A percentile compares a stretch with the other conserved stretches of the same genome.
Evolutionary conservation across 2,329 filamentous ascomycete genomes (phyloP).

Genomic region (Akanthomyces muscarius): DNA sequence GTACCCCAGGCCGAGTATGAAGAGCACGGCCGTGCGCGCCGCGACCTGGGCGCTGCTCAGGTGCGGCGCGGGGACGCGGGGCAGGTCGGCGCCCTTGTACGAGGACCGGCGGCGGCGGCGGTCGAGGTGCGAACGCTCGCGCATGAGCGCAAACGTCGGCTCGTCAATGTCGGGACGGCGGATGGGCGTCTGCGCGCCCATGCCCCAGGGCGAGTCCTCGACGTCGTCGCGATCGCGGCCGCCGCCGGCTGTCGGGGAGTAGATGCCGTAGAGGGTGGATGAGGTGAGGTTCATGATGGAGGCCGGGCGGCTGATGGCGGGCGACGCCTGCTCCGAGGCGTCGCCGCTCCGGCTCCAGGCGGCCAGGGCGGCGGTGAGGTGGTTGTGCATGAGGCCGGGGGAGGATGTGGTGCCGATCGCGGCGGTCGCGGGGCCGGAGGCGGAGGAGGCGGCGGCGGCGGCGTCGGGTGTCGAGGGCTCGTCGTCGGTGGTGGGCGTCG

Average conservation of each 20-base stretch:
- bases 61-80: constrained; percentile 21
- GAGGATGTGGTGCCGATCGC: neutral
- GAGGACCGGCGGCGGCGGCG: constrained; percentile 36
- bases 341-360: constrained; percentile 15
- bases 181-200: constrained; percentile 66
- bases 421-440: constrained; percentile 22
- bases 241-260: constrained; percentile 60
- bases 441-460: constrained; percentile 22
- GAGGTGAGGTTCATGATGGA: constrained; percentile 84
- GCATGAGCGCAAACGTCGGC: constrained; percentile 41
- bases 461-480: constrained; percentile 7
- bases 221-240: constrained; percentile 50
- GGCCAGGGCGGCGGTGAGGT: constrained; percentile 30
- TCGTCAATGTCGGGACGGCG: constrained; percentile 42
- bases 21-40: constrained; percentile 62
- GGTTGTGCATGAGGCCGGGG: constrained; percentile 15
- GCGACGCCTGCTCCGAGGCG: constrained; percentile 15
- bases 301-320: constrained; percentile 61
- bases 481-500: constrained; percentile 40
- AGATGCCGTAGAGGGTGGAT: constrained; percentile 89
- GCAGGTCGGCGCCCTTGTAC: constrained; percentile 29
- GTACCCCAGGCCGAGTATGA: constrained; percentile 76
- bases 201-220: constrained; percentile 70
- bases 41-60: constrained; percentile 46
- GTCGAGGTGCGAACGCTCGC: constrained; percentile 34